Conservation (phyloP, 306 rosid genomes). For the Dryas alaskensis region DNA sequence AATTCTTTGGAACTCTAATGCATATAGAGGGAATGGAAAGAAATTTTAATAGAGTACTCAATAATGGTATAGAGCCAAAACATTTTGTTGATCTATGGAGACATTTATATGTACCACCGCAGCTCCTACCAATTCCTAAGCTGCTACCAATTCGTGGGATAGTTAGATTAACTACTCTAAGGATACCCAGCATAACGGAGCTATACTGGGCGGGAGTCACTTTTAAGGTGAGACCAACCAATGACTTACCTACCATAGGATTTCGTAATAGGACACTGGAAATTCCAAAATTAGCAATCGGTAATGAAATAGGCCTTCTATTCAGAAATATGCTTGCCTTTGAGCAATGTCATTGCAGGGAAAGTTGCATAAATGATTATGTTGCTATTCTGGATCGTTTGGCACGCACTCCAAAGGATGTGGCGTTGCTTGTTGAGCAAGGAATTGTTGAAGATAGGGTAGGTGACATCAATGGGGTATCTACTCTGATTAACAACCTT, state of each 20-base stretch:
- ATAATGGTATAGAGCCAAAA: too few relatives aligned
- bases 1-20: too few relatives aligned
- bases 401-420: not conserved
- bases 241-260: not conserved
- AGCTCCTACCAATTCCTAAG: too few relatives aligned
- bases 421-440: conserved; percentile 8
- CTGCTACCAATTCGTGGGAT: too few relatives aligned
- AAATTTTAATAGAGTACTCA: too few relatives aligned
- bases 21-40: too few relatives aligned
- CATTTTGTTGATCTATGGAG: too few relatives aligned
- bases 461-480: conserved; percentile 13
- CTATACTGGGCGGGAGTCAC: too few relatives aligned
- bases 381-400: conserved; percentile 10
- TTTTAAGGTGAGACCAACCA: too few relatives aligned
- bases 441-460: not conserved
- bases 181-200: too few relatives aligned
- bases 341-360: conserved; percentile 16
- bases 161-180: too few relatives aligned
- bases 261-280: not conserved
- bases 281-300: conserved; percentile 16
- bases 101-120: too few relatives aligned
- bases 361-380: not conserved
- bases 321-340: not conserved
- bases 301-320: not conserved
- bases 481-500: conserved; percentile 3